A percentile compares a stretch with the other conserved stretches of the same genome.
These are phyloP conservation scores for Colletotrichum theobromicola DNA, from an alignment of 2,329 filamentous ascomycete species.

Conservation along the genomic window DNA sequence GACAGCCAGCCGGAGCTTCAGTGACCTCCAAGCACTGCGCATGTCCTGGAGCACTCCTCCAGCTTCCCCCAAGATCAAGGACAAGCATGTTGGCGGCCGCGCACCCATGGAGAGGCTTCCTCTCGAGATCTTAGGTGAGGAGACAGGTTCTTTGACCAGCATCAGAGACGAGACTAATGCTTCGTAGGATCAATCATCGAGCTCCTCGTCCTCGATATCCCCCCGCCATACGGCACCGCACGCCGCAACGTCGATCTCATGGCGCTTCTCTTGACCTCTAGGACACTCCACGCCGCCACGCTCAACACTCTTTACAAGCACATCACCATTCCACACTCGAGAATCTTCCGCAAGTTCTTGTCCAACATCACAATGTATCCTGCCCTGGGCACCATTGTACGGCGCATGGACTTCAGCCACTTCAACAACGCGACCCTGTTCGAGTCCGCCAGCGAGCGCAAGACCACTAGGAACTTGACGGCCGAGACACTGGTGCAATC, in stretches of 20 bases:
- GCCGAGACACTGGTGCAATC: conserved; percentile 74
- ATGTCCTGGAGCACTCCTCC: conserved; percentile 58
- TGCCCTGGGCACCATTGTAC: conserved; percentile 75
- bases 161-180: conserved; percentile 13
- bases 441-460: conserved; percentile 75
- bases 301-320: conserved; percentile 77
- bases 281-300: conserved; percentile 73
- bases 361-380: conserved; percentile 70
- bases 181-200: conserved; percentile 73
- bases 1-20: conserved; percentile 65
- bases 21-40: conserved; percentile 61
- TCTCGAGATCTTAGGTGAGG: conserved; percentile 73
- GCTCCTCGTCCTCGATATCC: conserved; percentile 75
- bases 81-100: conserved; percentile 48
- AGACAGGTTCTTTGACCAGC: conserved; percentile 14
- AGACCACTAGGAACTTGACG: conserved; percentile 77
- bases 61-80: conserved; percentile 31
- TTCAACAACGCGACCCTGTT: conserved; percentile 83
- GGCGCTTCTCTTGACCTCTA: conserved; percentile 78
- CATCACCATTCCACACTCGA: conserved; percentile 83
- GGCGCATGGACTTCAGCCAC: conserved; percentile 83
- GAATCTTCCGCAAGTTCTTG: conserved; percentile 83
- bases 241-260: conserved; percentile 81
- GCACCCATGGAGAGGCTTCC: conserved; percentile 72
- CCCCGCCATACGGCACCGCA: conserved; percentile 73